Percentiles rank a stretch among this genome's conserved stretches.
phyloP scores from a whole-genome alignment of 805 yeast species.

The Sugiyamaella floridensis region DNA sequence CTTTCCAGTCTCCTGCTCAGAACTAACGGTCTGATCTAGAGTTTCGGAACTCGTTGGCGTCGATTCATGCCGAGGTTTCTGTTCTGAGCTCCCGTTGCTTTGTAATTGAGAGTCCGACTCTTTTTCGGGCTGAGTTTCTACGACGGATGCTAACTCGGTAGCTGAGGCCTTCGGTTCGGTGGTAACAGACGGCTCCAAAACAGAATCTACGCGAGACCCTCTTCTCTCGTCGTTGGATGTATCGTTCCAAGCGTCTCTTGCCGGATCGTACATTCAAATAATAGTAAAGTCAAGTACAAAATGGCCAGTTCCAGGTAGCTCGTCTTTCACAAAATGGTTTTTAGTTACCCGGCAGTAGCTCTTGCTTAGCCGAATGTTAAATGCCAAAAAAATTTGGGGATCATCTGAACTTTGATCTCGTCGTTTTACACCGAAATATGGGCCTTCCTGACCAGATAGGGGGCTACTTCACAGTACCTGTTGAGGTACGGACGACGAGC shows the following conservation, averaged over 20 bases:
- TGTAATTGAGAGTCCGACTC: too few relatives aligned
- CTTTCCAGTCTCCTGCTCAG: too few relatives aligned
- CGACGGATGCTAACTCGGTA: not conserved
- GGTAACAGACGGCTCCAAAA: too few relatives aligned
- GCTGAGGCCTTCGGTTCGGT: not conserved
- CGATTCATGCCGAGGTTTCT: too few relatives aligned
- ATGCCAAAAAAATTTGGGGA: not conserved
- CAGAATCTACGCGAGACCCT: not conserved
- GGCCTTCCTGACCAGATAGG: conserved; percentile 17
- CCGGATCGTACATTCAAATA: conserved; percentile 21
- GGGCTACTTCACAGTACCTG: conserved; percentile 22
- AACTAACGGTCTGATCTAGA: not conserved
- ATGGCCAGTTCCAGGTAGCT: not conserved
- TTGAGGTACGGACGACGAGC: conserved; percentile 6
- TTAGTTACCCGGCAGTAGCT: too few relatives aligned
- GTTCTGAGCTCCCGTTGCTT: too few relatives aligned
- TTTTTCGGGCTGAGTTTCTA: too few relatives aligned
- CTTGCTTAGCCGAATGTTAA: too few relatives aligned
- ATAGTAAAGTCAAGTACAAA: not conserved
- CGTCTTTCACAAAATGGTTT: not conserved
- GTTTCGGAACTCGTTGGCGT: not conserved
- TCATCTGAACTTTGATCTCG: not conserved
- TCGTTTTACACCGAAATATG: not conserved
- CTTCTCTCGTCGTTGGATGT: not conserved
- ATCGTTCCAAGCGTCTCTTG: conserved; percentile 21